These are phyloP conservation scores for Blepharisma stoltei DNA, from an alignment of 73 alveolate species.

Conservation along the genomic window DNA sequence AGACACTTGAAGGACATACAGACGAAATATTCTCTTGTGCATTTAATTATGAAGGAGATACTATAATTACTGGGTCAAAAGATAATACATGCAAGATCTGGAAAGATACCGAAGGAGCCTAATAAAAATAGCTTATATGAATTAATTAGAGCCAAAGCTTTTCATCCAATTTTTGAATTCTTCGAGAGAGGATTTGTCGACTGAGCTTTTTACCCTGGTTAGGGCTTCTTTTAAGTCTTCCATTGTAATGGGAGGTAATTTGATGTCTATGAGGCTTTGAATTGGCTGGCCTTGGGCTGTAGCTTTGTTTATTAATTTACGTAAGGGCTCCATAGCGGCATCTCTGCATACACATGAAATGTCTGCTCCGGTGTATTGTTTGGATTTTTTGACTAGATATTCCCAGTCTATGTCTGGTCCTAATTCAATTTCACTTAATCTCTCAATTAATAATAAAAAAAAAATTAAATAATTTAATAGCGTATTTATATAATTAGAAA, in stretches of 20 bases:
- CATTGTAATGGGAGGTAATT: too few relatives aligned
- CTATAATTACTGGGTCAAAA: conserved; percentile 95
- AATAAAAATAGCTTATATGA: too few relatives aligned
- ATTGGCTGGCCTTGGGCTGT: too few relatives aligned
- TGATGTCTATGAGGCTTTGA: too few relatives aligned
- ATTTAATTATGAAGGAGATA: conserved; percentile 99
- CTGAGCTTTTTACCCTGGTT: too few relatives aligned
- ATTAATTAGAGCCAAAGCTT: too few relatives aligned
- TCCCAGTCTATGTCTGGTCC: conserved; percentile 69
- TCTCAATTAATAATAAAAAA: too few relatives aligned
- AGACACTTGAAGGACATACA: conserved; percentile 98
- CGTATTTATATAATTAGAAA: too few relatives aligned
- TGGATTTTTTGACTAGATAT: conserved; percentile 47
- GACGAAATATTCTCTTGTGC: conserved; percentile 99
- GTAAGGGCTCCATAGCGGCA: conserved; percentile 62
- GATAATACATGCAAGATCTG: conserved; percentile 80
- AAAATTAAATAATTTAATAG: too few relatives aligned
- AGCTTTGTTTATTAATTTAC: conserved; percentile 17
- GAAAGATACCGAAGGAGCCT: conserved; percentile 12
- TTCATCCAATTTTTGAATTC: too few relatives aligned
- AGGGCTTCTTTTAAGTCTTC: too few relatives aligned
- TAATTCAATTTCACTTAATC: conserved; percentile 57
- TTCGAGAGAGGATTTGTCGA: too few relatives aligned
- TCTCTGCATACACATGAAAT: conserved; percentile 56
- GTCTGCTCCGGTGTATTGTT: conserved; percentile 70